phyloP scores from a whole-genome alignment of 2,329 filamentous ascomycete species.

The Aspergillus costaricaensis region DNA sequence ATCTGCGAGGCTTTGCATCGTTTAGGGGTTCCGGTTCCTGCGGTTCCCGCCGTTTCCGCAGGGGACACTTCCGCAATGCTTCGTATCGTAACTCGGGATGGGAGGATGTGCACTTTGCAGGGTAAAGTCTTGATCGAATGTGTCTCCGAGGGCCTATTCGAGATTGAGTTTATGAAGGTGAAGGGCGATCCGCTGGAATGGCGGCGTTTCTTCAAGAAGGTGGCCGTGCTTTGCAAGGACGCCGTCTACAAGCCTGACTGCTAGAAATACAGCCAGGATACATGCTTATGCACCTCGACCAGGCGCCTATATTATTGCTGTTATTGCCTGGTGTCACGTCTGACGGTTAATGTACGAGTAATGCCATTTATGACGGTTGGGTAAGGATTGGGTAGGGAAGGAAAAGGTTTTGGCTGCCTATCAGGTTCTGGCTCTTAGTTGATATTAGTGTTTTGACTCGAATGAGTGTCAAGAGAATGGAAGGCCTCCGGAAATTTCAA shows the following conservation, averaged over 20 bases:
- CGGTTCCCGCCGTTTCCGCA: conserved; percentile 47
- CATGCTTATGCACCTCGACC: background rate
- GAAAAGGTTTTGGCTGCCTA: background rate
- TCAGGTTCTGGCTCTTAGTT: background rate
- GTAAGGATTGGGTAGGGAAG: background rate
- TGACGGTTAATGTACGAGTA: conserved; percentile 19
- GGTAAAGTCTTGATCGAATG: conserved; percentile 49
- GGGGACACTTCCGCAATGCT: conserved; percentile 62
- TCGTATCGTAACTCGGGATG: conserved; percentile 69
- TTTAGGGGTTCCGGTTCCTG: conserved; percentile 74
- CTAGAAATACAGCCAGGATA: conserved; percentile 16
- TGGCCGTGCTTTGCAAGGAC: conserved; percentile 85
- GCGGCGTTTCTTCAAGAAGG: conserved; percentile 94
- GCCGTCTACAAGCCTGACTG: conserved; percentile 67
- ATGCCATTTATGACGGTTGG: conserved; percentile 18
- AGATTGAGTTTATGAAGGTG: conserved; percentile 88
- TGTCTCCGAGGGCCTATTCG: conserved; percentile 64
- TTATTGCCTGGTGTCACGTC: background rate
- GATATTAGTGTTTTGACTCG: background rate
- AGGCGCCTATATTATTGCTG: background rate
- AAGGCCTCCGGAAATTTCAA: background rate
- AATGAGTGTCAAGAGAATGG: background rate
- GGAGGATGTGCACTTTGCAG: conserved; percentile 48
- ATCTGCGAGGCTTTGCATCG: conserved; percentile 79
- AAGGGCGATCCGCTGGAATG: conserved; percentile 97